Evolutionary conservation across 1,139 yeast species (phyloP).

Genomic region (Hyphopichia buzzinii): DNA sequence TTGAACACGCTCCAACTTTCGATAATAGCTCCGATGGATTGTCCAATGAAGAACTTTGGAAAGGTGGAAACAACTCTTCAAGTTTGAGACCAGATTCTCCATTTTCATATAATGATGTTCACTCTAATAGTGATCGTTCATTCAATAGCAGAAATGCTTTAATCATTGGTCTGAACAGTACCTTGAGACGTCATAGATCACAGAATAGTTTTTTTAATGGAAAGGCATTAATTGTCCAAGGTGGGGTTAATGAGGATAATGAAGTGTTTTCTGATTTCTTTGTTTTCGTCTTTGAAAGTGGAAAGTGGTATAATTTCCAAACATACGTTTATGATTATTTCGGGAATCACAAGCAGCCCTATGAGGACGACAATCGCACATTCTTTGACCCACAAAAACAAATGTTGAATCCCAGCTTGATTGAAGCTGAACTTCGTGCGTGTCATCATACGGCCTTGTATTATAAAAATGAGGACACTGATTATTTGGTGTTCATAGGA

Average conservation of each 20-base stretch:
- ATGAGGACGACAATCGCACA: slow-evolving; percentile 28
- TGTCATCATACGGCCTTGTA: slow-evolving; percentile 44
- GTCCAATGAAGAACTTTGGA: not conserved
- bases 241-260: slow-evolving; percentile 37
- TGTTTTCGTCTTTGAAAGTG: slow-evolving; percentile 32
- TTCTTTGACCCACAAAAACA: slow-evolving; percentile 22
- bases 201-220: slow-evolving; percentile 23
- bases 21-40: slow-evolving; percentile 14
- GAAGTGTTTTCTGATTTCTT: slow-evolving; percentile 34
- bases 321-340: slow-evolving; percentile 41
- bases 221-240: slow-evolving; percentile 38
- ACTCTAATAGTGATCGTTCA: slow-evolving; percentile 2
- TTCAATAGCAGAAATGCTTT: not conserved
- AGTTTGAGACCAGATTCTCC: slow-evolving; percentile 1
- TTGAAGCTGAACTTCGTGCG: slow-evolving; percentile 43
- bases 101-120: slow-evolving; percentile 2
- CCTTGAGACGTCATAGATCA: slow-evolving; percentile 5
- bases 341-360: slow-evolving; percentile 23
- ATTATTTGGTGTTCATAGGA: slow-evolving; percentile 40
- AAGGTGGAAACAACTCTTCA: not conserved
- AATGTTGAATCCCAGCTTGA: slow-evolving; percentile 25
- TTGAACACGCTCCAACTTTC: slow-evolving; percentile 20
- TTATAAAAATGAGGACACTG: slow-evolving; percentile 34
- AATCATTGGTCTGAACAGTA: not conserved
- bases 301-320: slow-evolving; percentile 32